Base-by-base conservation (phyloP, 805 yeast genomes). In the Spathaspora sp. region DNA sequence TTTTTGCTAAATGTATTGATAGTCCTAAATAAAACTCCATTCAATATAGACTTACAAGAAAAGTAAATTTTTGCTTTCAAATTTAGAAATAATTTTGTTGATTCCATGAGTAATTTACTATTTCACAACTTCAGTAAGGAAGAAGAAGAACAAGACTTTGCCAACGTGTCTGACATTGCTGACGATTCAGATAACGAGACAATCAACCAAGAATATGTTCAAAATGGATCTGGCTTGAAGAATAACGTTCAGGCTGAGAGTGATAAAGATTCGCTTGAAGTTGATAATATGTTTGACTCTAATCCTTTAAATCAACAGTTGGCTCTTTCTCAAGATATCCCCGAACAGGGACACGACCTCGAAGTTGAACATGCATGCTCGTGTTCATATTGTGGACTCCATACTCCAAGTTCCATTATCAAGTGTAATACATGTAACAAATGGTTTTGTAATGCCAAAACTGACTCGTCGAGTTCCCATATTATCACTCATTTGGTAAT, bases 391-490 rank as follows among this genome's bases (percentile, higher is more conserved):
- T 91, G 97, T 70, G 94, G 91, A 1, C 74, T 89, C 26, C 82
- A 82, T 53, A 67, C 80, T 9, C 78, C 89, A 1, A 65, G 80
- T 5, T 77, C 86, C 46, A 87, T 90, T 12, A 87, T 87, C 42
- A 83, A 85, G 57, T 92, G 97, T 71, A 80, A 80, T 52, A 74
- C 77, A 5, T 92, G 97, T 67, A 68, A 81, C 58, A 85, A 83
- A 63, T 92, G 97, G 97, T 92, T 92, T 65, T 92, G 97, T 72
- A 92, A 92, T 64, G 79, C 88, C 12, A 81, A 82, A 51, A 76
- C 80, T 18, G 49, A 57, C 47, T 68, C 81, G 11, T 70, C 80
- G 10, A 81, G 87, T 14, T 87, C 96, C 1, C 97, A 92, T 65
- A 88, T 92, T 14, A 83, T 92, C 17, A 87, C 88, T 16, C 97